Evolutionary conservation across 192 early-diverging fungal genomes (phyloP).

Genomic region (Thamnidium elegans): DNA sequence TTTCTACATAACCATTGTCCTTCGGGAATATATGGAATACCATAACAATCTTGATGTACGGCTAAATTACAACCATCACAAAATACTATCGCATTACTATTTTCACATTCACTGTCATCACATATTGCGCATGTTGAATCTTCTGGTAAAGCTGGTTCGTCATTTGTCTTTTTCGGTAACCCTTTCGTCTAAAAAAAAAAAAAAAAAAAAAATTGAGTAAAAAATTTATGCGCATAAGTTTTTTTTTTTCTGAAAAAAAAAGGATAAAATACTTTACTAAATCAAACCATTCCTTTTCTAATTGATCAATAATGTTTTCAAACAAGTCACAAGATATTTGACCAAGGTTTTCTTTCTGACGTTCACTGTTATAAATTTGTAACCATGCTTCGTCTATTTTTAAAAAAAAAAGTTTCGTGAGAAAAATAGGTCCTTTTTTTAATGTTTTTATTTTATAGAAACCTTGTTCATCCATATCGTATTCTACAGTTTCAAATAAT

Average conservation of each 20-base stretch:
- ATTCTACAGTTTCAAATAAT: conserved; percentile 73
- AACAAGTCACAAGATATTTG: conserved; percentile 61
- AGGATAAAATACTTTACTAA: conserved; percentile 46
- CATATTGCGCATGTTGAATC: conserved; percentile 93
- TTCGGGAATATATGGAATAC: conserved; percentile 98
- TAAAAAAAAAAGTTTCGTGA: background rate
- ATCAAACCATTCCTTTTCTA: conserved; percentile 99
- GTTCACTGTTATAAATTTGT: conserved; percentile 60
- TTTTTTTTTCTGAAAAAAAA: background rate
- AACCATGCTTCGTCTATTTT: conserved; percentile 80
- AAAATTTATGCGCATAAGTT: background rate
- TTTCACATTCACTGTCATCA: conserved; percentile 98
- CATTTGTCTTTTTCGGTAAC: conserved; percentile 63
- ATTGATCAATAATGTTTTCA: conserved; percentile 82
- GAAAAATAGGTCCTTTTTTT: conserved; percentile 1
- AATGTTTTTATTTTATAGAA: too few species aligned
- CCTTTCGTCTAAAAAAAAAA: conserved; percentile 64
- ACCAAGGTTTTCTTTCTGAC: conserved; percentile 50
- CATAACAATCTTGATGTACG: conserved; percentile 99
- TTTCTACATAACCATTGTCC: conserved; percentile 98
- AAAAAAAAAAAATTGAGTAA: background rate
- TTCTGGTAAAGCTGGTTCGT: conserved; percentile 59
- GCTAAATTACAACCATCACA: conserved; percentile 99
- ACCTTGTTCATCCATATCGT: conserved; percentile 98
- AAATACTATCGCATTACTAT: conserved; percentile 98